phyloP scores from a whole-genome alignment of 177 flowering plant genomes.

The Vitis hybrid region DNA sequence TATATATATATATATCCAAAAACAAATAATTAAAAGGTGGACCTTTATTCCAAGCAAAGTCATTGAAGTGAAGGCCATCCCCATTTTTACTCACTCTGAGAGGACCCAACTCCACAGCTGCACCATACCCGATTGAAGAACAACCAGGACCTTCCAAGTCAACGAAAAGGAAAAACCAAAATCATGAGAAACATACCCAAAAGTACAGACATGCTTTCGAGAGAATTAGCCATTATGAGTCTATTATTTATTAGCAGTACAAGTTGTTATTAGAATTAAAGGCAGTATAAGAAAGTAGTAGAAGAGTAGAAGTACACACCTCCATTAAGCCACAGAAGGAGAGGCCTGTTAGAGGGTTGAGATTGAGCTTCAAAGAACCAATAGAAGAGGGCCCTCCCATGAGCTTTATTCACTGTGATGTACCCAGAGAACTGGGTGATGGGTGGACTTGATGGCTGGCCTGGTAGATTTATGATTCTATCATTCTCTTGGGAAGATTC shows the following conservation, averaged over 20 bases:
- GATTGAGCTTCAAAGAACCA: slow-evolving; percentile 74
- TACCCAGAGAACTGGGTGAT: slow-evolving; percentile 68
- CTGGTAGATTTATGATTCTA: slow-evolving; percentile 55
- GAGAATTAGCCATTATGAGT: too few species aligned
- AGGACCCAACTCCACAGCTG: slow-evolving; percentile 73
- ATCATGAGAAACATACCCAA: background rate
- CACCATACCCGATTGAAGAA: slow-evolving; percentile 78
- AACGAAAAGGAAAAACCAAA: background rate
- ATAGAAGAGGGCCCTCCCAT: slow-evolving; percentile 77
- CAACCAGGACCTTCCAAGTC: slow-evolving; percentile 70
- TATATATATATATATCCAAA: slow-evolving; percentile 21
- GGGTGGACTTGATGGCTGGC: slow-evolving; percentile 50
- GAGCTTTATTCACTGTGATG: slow-evolving; percentile 54
- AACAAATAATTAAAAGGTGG: background rate
- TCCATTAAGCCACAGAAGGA: slow-evolving; percentile 80
- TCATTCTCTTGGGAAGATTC: slow-evolving; percentile 27
- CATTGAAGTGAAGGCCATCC: slow-evolving; percentile 43
- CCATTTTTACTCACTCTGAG: slow-evolving; percentile 44
- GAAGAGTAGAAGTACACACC: slow-evolving; percentile 28
- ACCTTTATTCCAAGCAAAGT: slow-evolving; percentile 67
- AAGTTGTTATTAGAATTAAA: too few species aligned
- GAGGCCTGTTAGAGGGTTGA: slow-evolving; percentile 48
- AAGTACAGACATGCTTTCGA: background rate
- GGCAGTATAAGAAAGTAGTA: background rate
- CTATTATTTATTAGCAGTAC: too few species aligned